A percentile compares a stretch with the other conserved stretches of the same genome.
phyloP scores from a whole-genome alignment of 306 rosid genomes.

The Purshia tridentata region DNA sequence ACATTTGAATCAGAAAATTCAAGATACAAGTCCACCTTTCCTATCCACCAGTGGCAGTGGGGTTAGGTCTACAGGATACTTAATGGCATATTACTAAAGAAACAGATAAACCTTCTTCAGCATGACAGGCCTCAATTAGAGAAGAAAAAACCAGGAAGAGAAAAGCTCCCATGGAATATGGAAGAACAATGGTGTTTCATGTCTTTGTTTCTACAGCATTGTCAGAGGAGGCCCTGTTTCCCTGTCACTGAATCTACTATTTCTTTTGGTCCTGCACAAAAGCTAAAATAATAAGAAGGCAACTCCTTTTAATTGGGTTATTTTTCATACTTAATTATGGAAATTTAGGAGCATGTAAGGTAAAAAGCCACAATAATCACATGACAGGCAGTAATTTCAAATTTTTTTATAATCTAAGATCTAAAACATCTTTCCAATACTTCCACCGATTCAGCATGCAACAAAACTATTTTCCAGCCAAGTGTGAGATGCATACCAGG shows the following conservation, averaged over 20 bases:
- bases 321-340: background rate
- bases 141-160: background rate
- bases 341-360: background rate
- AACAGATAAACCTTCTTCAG: background rate
- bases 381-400: background rate
- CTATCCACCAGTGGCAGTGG: background rate
- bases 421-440: background rate
- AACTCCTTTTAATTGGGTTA: background rate
- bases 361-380: background rate
- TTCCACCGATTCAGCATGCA: background rate
- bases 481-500: constrained; percentile 58
- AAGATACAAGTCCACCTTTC: background rate
- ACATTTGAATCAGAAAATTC: background rate
- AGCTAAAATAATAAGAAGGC: constrained; percentile 10
- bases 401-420: background rate
- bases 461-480: background rate
- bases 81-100: background rate
- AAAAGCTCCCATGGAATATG: background rate
- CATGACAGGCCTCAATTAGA: background rate
- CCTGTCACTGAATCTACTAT: constrained; percentile 70
- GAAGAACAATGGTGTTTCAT: background rate
- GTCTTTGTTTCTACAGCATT: constrained; percentile 14
- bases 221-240: constrained; percentile 62
- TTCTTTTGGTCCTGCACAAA: constrained; percentile 67
- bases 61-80: background rate